Percentiles rank a stretch among this genome's conserved stretches.
Conservation (phyloP, 2,329 filamentous ascomycete species). For the Monilinia laxa region DNA sequence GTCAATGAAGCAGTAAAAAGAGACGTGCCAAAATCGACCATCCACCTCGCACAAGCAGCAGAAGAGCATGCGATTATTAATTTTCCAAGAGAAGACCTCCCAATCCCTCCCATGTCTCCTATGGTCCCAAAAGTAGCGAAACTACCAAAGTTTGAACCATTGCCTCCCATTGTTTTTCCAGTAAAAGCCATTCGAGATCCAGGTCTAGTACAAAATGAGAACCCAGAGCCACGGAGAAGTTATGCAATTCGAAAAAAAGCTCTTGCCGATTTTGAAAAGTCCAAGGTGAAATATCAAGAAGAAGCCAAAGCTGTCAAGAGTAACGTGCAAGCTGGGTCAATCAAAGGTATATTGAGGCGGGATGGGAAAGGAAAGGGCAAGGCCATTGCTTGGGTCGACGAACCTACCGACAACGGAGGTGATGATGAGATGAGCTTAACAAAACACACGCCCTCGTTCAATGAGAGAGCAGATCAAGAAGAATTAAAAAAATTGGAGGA, state of each 20-base stretch:
- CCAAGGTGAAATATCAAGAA: neutral
- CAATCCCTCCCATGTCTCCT: neutral
- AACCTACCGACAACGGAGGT: neutral
- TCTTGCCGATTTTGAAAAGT: neutral
- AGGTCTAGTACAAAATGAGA: neutral
- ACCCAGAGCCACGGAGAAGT: constrained; percentile 10
- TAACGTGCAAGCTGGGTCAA: neutral
- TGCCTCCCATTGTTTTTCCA: neutral
- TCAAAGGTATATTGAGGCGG: neutral
- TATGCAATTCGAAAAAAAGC: neutral
- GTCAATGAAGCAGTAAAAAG: too few relatives aligned
- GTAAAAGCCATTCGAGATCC: neutral
- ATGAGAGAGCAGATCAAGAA: constrained; percentile 12
- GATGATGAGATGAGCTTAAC: neutral
- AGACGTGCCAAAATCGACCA: neutral
- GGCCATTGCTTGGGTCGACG: constrained; percentile 2
- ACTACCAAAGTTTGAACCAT: neutral
- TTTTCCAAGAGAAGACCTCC: neutral
- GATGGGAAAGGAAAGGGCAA: constrained; percentile 3
- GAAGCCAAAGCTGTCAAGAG: neutral
- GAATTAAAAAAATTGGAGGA: constrained; percentile 2
- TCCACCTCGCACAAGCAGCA: neutral
- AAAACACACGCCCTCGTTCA: neutral
- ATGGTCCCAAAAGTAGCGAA: neutral
- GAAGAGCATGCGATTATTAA: neutral